A percentile compares a stretch with the other conserved stretches of the same genome.
phyloP scores from a whole-genome alignment of 2,329 filamentous ascomycete species.

The Chrysoporthe puriensis region DNA sequence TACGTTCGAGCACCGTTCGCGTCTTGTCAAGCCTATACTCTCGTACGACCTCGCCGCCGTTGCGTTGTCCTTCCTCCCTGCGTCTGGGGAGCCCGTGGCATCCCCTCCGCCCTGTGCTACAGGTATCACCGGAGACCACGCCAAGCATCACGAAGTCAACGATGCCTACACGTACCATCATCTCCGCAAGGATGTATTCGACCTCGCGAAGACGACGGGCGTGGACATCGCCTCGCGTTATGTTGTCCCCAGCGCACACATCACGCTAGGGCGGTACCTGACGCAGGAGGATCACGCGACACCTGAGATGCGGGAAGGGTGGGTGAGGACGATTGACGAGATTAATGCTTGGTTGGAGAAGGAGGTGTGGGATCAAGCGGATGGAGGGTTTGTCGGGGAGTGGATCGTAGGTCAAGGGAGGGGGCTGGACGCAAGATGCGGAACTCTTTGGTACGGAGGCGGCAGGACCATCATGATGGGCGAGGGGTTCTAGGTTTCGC shows the following conservation, averaged over 20 bases:
- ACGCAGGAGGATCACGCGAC: constrained; percentile 65
- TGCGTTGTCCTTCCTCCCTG: constrained; percentile 85
- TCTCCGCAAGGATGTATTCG: constrained; percentile 77
- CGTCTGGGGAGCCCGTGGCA: constrained; percentile 60
- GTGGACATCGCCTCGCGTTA: constrained; percentile 79
- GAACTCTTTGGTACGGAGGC: constrained; percentile 84
- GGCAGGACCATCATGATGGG: constrained; percentile 70
- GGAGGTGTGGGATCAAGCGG: constrained; percentile 68
- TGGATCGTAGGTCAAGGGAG: constrained; percentile 89
- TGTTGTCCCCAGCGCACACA: constrained; percentile 85
- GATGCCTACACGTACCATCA: constrained; percentile 89
- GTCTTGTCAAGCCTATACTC: constrained; percentile 80
- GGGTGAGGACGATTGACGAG: constrained; percentile 72
- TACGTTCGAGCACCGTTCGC: constrained; percentile 67
- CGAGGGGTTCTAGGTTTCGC: constrained; percentile 57
- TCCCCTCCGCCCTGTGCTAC: constrained; percentile 43
- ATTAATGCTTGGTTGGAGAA: constrained; percentile 76
- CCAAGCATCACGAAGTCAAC: constrained; percentile 38
- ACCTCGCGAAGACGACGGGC: constrained; percentile 61
- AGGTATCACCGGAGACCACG: constrained; percentile 26
- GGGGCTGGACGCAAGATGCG: constrained; percentile 76
- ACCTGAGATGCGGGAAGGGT: constrained; percentile 60
- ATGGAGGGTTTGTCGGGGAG: constrained; percentile 59
- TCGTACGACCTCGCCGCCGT: constrained; percentile 86
- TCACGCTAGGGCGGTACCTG: constrained; percentile 85